Evolutionary conservation across 75 land plant species (phyloP).

Genomic region (Pseudotsuga menziesii): DNA sequence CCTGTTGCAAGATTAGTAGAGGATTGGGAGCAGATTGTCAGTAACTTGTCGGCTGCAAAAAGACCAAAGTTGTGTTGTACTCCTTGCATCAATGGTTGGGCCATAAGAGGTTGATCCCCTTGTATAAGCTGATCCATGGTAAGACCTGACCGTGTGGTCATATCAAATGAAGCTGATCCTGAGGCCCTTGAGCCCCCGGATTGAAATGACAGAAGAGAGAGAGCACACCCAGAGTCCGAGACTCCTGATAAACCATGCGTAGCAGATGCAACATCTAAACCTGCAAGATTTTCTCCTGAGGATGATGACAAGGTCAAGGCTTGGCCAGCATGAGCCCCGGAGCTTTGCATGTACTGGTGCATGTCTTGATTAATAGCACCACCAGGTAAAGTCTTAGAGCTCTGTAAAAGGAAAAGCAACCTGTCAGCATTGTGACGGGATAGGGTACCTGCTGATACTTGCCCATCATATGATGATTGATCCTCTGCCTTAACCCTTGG

Average conservation of each 20-base stretch:
- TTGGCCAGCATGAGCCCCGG: constrained; percentile 9
- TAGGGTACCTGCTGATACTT: constrained; percentile 14
- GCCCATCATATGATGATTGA: constrained; percentile 8
- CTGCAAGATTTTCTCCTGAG: constrained; percentile 26
- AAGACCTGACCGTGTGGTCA: constrained; percentile 14
- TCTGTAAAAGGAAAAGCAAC: constrained; percentile 28
- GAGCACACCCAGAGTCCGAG: constrained; percentile 58
- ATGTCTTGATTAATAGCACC: constrained; percentile 25
- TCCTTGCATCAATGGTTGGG: neutral
- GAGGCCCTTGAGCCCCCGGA: constrained; percentile 37
- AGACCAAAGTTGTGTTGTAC: constrained; percentile 1
- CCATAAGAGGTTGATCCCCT: neutral
- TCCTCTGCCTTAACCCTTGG: constrained; percentile 20
- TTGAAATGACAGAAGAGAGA: constrained; percentile 87
- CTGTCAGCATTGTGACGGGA: constrained; percentile 20
- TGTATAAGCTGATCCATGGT: constrained; percentile 28
- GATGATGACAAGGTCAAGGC: constrained; percentile 21
- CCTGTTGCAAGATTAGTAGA: neutral
- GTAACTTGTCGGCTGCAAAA: neutral
- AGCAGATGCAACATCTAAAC: constrained; percentile 25
- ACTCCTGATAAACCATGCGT: constrained; percentile 24
- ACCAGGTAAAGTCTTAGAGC: constrained; percentile 12
- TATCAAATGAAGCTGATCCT: constrained; percentile 13
- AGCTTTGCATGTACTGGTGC: constrained; percentile 8
- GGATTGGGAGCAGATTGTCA: constrained; percentile 9